Evolutionary conservation across 1,284 basidiomycete species (phyloP).

Genomic region (Rhodotorula sp.): DNA sequence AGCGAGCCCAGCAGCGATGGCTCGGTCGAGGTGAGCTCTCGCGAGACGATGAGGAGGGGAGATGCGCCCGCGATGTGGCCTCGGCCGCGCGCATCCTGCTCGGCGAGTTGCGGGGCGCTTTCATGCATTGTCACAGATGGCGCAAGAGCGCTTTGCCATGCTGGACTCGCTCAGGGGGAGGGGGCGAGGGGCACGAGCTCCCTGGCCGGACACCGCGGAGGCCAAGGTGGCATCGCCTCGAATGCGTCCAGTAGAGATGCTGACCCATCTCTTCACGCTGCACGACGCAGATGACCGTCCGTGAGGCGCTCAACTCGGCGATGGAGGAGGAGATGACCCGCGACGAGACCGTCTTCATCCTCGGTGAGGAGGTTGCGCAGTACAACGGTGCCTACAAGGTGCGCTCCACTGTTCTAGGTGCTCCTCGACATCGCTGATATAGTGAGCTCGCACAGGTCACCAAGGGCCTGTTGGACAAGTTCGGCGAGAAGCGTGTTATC

Average conservation of each 20-base stretch:
- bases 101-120: too few relatives aligned
- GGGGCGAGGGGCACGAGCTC: too few relatives aligned
- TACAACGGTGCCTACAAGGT: constrained; percentile 99
- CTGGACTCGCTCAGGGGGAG: too few relatives aligned
- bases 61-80: constrained; percentile 4
- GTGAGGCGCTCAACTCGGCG: constrained; percentile 94
- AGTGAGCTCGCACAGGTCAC: constrained; percentile 60
- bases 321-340: constrained; percentile 99
- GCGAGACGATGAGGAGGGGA: background rate
- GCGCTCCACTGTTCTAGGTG: constrained; percentile 54
- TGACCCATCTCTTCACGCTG: background rate
- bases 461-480: constrained; percentile 98
- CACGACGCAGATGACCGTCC: constrained; percentile 81
- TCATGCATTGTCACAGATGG: accelerated
- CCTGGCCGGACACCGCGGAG: too few relatives aligned
- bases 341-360: constrained; percentile 91
- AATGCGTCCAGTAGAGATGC: background rate
- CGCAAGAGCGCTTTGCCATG: background rate
- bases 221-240: too few relatives aligned
- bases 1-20: constrained; percentile 31
- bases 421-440: constrained; percentile 45
- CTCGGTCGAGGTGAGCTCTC: constrained; percentile 28
- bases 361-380: constrained; percentile 97
- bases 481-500: constrained; percentile 96
- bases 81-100: accelerated